Conservation (phyloP, 2,329 filamentous ascomycete species). For the Pseudogymnoascus sp. region DNA sequence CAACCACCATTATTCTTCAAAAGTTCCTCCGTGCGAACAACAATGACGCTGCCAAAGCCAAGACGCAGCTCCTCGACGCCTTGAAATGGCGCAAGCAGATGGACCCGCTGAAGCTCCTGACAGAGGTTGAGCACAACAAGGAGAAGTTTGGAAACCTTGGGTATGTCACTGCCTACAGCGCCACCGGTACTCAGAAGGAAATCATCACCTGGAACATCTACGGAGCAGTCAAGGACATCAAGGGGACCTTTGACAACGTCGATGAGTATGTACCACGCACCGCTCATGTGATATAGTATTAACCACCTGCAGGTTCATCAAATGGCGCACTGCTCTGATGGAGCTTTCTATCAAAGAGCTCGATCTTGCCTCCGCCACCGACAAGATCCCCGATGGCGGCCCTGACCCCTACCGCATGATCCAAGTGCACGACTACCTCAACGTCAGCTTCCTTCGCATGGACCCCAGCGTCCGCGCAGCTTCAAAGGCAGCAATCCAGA, state of each 20-base stretch:
- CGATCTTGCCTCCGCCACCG: slow-evolving; percentile 57
- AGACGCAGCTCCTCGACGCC: slow-evolving; percentile 68
- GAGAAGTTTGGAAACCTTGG: slow-evolving; percentile 70
- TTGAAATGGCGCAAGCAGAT: slow-evolving; percentile 74
- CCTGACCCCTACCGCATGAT: slow-evolving; percentile 82
- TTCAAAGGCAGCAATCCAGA: slow-evolving; percentile 69
- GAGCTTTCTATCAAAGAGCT: slow-evolving; percentile 73
- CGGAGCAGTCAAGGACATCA: slow-evolving; percentile 72
- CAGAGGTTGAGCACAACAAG: slow-evolving; percentile 52
- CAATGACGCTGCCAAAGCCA: slow-evolving; percentile 62
- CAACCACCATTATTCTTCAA: slow-evolving; percentile 75
- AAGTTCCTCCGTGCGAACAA: slow-evolving; percentile 91
- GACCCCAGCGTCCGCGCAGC: slow-evolving; percentile 68
- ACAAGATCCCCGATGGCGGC: slow-evolving; percentile 59
- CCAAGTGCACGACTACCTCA: slow-evolving; percentile 89
- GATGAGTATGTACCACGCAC: slow-evolving; percentile 54
- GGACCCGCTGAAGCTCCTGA: slow-evolving; percentile 58
- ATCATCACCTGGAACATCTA: slow-evolving; percentile 93
- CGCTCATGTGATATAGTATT: not conserved
- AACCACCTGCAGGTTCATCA: slow-evolving; percentile 57
- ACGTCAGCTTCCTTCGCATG: slow-evolving; percentile 76
- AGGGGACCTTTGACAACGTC: slow-evolving; percentile 71
- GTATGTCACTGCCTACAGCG: slow-evolving; percentile 65
- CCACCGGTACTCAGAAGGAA: slow-evolving; percentile 42
- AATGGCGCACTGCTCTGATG: slow-evolving; percentile 87